Evolutionary conservation across 805 yeast genomes (phyloP).

Genomic region (Suhomyces sp.): DNA sequence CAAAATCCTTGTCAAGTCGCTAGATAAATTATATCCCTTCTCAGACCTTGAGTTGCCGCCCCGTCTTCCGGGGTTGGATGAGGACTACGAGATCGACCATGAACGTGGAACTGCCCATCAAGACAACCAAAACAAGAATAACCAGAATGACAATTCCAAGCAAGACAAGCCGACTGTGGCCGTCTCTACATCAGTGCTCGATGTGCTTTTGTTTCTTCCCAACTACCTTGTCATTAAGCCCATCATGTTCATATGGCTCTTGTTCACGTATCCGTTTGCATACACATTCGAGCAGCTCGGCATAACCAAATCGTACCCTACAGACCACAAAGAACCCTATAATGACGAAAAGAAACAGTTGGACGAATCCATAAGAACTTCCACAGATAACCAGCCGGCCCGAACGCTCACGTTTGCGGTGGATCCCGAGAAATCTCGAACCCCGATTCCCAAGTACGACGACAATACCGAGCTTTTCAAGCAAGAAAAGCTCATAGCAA

Average conservation of each 20-base stretch:
- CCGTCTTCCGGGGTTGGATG: slow-evolving; percentile 6
- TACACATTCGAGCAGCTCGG: slow-evolving; percentile 31
- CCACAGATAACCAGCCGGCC: background rate
- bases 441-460: slow-evolving; percentile 12
- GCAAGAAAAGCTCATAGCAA: slow-evolving; percentile 40
- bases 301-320: slow-evolving; percentile 3
- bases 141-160: background rate
- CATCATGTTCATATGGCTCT: slow-evolving; percentile 43
- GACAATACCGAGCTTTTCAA: slow-evolving; percentile 38
- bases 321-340: background rate
- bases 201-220: slow-evolving; percentile 45
- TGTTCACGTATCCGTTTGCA: slow-evolving; percentile 56
- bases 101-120: background rate
- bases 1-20: slow-evolving; percentile 31
- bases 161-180: background rate
- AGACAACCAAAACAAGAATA: background rate
- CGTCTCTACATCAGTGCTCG: slow-evolving; percentile 4
- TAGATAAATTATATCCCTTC: slow-evolving; percentile 25
- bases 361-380: background rate
- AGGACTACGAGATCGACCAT: slow-evolving; percentile 6
- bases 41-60: slow-evolving; percentile 8
- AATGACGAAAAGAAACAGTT: background rate
- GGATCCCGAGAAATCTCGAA: background rate
- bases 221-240: slow-evolving; percentile 54
- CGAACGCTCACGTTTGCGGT: slow-evolving; percentile 1